Percentiles rank a stretch among this genome's conserved stretches.
phyloP scores from a whole-genome alignment of 164 flowering plant species.

The Stephania yunnanensis region DNA sequence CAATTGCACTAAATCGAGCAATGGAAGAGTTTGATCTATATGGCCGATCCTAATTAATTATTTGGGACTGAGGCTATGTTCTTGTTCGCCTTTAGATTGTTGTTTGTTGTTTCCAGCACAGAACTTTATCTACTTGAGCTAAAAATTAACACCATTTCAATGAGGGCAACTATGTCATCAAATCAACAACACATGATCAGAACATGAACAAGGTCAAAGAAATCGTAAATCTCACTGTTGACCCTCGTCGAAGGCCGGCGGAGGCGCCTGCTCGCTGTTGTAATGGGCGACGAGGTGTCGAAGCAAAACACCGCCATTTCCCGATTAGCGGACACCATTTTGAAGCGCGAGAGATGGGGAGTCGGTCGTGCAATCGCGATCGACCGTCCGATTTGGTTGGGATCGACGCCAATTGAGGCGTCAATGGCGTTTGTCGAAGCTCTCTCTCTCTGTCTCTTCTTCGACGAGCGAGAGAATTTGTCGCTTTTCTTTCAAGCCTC shows the following conservation, averaged over 20 bases:
- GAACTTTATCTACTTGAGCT: background rate
- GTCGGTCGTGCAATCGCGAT: background rate
- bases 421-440: background rate
- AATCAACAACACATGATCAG: background rate
- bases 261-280: conserved; percentile 63
- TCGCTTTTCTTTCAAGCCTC: background rate
- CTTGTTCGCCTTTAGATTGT: no score
- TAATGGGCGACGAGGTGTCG: conserved; percentile 92
- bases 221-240: conserved; percentile 45
- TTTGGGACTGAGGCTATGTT: no score
- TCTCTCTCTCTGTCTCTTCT: background rate
- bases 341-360: conserved; percentile 4
- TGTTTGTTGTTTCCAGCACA: background rate
- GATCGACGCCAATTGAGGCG: background rate
- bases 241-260: conserved; percentile 82
- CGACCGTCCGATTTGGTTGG: background rate
- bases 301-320: conserved; percentile 93
- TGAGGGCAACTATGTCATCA: background rate
- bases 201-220: background rate
- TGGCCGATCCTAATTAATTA: no score
- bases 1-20: no score
- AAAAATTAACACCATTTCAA: background rate
- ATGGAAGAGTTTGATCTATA: no score
- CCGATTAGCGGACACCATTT: conserved; percentile 88
- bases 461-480: background rate